A percentile compares a stretch with the other conserved stretches of the same genome.
Evolutionary conservation across 1,139 yeast species (phyloP).

Genomic region (Saccharomyces hybrid): DNA sequence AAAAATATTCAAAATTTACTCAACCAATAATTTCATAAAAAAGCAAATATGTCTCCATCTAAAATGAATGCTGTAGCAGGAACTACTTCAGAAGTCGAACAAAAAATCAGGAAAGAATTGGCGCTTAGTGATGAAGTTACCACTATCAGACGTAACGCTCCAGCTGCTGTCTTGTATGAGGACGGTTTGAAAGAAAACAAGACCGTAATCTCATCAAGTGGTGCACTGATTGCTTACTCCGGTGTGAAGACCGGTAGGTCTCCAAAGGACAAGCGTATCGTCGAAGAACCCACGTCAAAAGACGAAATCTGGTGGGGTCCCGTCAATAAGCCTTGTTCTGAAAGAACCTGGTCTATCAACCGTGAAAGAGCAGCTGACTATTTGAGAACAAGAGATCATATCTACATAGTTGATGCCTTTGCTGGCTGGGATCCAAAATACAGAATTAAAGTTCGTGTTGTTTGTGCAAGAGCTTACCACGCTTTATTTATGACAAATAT

Average conservation of each 20-base stretch:
- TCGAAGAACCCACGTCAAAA: slow-evolving; percentile 80
- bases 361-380: slow-evolving; percentile 96
- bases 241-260: slow-evolving; percentile 97
- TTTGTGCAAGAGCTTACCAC: slow-evolving; percentile 97
- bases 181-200: slow-evolving; percentile 87
- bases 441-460: slow-evolving; percentile 92
- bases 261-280: slow-evolving; percentile 96
- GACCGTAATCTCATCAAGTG: slow-evolving; percentile 86
- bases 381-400: slow-evolving; percentile 89
- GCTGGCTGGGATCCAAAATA: slow-evolving; percentile 99
- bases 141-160: slow-evolving; percentile 66
- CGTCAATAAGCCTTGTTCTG: slow-evolving; percentile 90
- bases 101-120: slow-evolving; percentile 30
- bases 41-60: slow-evolving; percentile 20
- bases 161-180: slow-evolving; percentile 88
- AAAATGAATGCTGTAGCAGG: slow-evolving; percentile 13
- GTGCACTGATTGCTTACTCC: slow-evolving; percentile 92
- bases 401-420: slow-evolving; percentile 90
- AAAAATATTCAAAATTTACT: background rate
- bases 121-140: slow-evolving; percentile 33
- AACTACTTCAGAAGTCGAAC: slow-evolving; percentile 17
- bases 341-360: slow-evolving; percentile 90
- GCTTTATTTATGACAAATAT: slow-evolving; percentile 97
- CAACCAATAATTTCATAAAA: background rate
- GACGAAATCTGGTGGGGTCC: slow-evolving; percentile 99